Evolutionary conservation across 208 protist genomes (phyloP).

Genomic region (Crithidia brevicula): DNA sequence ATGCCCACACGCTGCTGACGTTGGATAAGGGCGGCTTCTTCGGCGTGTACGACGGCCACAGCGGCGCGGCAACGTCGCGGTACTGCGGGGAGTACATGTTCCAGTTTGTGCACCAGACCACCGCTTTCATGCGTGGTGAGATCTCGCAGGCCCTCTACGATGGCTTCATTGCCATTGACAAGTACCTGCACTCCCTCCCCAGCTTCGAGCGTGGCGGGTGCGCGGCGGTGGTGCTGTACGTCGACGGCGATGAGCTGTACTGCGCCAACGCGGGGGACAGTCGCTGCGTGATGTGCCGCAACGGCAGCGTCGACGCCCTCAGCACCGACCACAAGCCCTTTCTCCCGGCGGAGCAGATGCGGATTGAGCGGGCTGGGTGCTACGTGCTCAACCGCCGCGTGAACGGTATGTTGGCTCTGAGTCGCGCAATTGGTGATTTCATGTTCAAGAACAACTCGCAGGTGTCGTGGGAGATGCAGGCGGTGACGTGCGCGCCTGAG

Average conservation of each 20-base stretch:
- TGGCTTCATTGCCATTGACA: conserved; percentile 87
- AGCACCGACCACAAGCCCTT: conserved; percentile 95
- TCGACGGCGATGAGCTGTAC: conserved; percentile 80
- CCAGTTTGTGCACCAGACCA: conserved; percentile 67
- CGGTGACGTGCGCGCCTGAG: conserved; percentile 88
- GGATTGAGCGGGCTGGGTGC: conserved; percentile 92
- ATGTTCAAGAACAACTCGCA: conserved; percentile 90
- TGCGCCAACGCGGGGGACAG: conserved; percentile 95
- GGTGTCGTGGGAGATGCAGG: conserved; percentile 90
- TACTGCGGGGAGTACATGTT: conserved; percentile 86
- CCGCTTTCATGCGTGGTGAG: conserved; percentile 60
- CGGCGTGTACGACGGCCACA: conserved; percentile 93
- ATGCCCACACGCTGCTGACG: conserved; percentile 83
- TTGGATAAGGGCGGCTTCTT: conserved; percentile 85
- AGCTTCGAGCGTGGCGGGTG: conserved; percentile 81
- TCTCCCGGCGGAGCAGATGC: conserved; percentile 68
- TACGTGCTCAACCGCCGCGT: conserved; percentile 93
- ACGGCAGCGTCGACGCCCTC: conserved; percentile 87
- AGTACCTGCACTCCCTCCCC: conserved; percentile 58
- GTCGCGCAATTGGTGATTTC: conserved; percentile 95
- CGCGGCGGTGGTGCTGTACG: conserved; percentile 83
- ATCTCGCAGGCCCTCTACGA: conserved; percentile 80
- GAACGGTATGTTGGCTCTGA: conserved; percentile 95
- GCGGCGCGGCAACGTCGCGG: conserved; percentile 65
- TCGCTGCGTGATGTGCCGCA: conserved; percentile 84